Conservation (phyloP, 805 yeast species). For the Saturnispora ahearnii region DNA sequence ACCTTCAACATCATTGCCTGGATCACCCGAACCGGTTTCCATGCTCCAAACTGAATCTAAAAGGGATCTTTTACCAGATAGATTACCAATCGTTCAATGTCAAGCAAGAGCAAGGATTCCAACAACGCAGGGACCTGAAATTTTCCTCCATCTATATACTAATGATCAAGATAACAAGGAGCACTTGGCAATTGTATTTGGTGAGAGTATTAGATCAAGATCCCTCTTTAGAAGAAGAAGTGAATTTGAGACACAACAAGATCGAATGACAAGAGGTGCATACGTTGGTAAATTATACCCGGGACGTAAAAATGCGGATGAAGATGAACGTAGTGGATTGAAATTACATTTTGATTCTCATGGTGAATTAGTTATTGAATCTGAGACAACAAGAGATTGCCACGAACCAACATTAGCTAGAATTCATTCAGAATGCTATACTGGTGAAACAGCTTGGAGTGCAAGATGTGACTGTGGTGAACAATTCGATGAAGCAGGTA, state of each 20-base stretch:
- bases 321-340: constrained; percentile 37
- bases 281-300: constrained; percentile 86
- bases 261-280: constrained; percentile 98
- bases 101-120: constrained; percentile 94
- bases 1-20: constrained; percentile 22
- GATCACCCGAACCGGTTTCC: constrained; percentile 3
- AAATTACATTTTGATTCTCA: constrained; percentile 33
- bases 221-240: constrained; percentile 50
- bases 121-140: constrained; percentile 90
- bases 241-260: constrained; percentile 73
- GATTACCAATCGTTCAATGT: constrained; percentile 72
- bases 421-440: constrained; percentile 95
- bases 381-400: constrained; percentile 18
- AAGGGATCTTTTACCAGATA: constrained; percentile 38
- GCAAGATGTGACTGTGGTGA: constrained; percentile 99
- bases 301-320: constrained; percentile 67
- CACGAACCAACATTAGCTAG: constrained; percentile 57
- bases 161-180: constrained; percentile 86
- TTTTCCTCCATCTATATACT: constrained; percentile 79
- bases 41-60: constrained; percentile 15
- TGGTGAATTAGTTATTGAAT: constrained; percentile 30
- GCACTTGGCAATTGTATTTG: constrained; percentile 94
- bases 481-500: constrained; percentile 96
- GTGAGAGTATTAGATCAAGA: constrained; percentile 78
- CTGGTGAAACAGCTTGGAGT: constrained; percentile 99